Conservation (phyloP, 1,139 yeast genomes). For the Scheffersomyces segobiensis region DNA sequence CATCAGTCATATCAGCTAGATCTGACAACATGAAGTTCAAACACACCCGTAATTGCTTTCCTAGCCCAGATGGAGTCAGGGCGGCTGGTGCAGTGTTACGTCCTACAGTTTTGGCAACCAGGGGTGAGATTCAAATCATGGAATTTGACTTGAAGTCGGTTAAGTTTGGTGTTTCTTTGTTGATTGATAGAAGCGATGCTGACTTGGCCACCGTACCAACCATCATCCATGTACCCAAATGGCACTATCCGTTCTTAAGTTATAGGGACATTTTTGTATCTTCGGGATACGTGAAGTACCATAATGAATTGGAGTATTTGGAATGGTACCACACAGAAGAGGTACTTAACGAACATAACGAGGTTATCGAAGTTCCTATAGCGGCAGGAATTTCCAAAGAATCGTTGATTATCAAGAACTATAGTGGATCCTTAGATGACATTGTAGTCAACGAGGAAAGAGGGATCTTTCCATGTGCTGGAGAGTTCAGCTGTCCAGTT, state of each 20-base stretch:
- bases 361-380: constrained; percentile 7
- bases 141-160: constrained; percentile 54
- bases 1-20: constrained; percentile 19
- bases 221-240: constrained; percentile 64
- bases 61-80: constrained; percentile 62
- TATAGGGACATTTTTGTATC: constrained; percentile 47
- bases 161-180: constrained; percentile 50
- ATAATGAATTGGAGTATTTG: constrained; percentile 52
- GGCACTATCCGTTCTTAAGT: constrained; percentile 59
- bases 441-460: constrained; percentile 12
- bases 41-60: constrained; percentile 34
- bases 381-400: constrained; percentile 16
- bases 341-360: constrained; percentile 2
- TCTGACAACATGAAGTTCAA: constrained; percentile 24
- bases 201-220: constrained; percentile 40
- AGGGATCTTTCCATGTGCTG: constrained; percentile 12
- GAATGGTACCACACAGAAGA: constrained; percentile 65
- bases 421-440: constrained; percentile 38
- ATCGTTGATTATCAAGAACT: constrained; percentile 39
- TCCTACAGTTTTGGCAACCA: constrained; percentile 65
- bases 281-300: constrained; percentile 57
- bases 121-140: constrained; percentile 52
- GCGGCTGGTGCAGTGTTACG: constrained; percentile 71
- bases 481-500: constrained; percentile 20
- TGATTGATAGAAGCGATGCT: constrained; percentile 20